Evolutionary conservation across 371 early-diverging fungal species (phyloP).

Genomic region (Mortierella sp.): DNA sequence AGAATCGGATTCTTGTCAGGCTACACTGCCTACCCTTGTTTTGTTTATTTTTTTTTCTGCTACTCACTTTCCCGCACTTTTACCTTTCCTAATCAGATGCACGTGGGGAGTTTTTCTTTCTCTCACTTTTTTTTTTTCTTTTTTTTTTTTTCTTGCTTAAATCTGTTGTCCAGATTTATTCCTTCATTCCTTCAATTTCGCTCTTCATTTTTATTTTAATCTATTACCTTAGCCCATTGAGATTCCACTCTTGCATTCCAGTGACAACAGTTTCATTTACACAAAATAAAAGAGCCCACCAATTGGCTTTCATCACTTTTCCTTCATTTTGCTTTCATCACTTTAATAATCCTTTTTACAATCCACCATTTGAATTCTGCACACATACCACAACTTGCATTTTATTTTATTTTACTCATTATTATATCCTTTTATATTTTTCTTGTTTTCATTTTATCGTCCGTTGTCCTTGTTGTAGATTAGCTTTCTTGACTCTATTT

Average conservation of each 20-base stretch:
- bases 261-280: background rate
- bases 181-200: background rate
- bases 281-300: too few relatives aligned
- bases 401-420: background rate
- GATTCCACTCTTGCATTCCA: background rate
- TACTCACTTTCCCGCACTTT: background rate
- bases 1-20: too few relatives aligned
- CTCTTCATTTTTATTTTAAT: background rate
- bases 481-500: background rate
- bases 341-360: too few relatives aligned
- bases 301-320: too few relatives aligned
- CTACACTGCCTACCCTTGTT: too few relatives aligned
- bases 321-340: too few relatives aligned
- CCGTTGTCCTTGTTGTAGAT: background rate
- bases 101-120: background rate
- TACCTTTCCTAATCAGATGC: background rate
- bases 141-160: too few relatives aligned
- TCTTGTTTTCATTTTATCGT: background rate
- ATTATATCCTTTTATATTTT: background rate
- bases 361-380: too few relatives aligned
- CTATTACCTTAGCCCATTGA: background rate
- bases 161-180: background rate
- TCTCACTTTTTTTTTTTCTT: too few relatives aligned
- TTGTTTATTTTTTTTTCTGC: background rate
- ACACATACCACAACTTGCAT: background rate